Evolutionary conservation across 2,329 filamentous ascomycete species (phyloP).

Genomic region (Botryotinia globosa): DNA sequence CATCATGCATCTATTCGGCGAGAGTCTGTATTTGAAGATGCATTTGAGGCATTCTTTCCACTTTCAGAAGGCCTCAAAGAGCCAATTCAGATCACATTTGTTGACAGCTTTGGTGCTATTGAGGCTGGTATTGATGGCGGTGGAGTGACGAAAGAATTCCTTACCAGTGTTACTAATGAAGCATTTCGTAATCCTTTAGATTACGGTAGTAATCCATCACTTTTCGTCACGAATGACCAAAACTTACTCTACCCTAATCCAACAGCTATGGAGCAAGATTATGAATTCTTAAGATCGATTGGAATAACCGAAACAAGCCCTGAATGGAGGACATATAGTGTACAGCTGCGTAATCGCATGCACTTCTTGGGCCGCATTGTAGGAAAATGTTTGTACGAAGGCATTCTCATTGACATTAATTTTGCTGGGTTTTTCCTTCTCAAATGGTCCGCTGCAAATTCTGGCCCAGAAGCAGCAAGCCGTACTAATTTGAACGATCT

Average conservation of each 20-base stretch:
- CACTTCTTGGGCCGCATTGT: constrained; percentile 92
- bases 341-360: constrained; percentile 67
- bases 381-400: constrained; percentile 96
- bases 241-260: constrained; percentile 90
- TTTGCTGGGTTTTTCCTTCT: constrained; percentile 96
- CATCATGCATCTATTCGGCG: constrained; percentile 80
- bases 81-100: constrained; percentile 93
- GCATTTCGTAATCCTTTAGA: constrained; percentile 57
- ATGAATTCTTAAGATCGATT: constrained; percentile 52
- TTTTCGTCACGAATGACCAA: constrained; percentile 82
- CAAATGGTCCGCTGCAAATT: constrained; percentile 80
- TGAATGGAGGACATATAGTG: constrained; percentile 56
- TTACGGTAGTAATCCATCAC: constrained; percentile 49
- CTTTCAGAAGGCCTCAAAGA: constrained; percentile 85
- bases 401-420: constrained; percentile 86
- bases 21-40: constrained; percentile 79
- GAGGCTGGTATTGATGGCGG: constrained; percentile 97
- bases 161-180: constrained; percentile 83
- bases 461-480: constrained; percentile 68
- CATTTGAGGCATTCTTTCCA: constrained; percentile 76
- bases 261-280: constrained; percentile 66
- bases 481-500: constrained; percentile 94
- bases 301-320: constrained; percentile 52
- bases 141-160: constrained; percentile 95
- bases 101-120: constrained; percentile 80